Evolutionary conservation across 331 rosid species (phyloP), one percentile per base, ranked within the genome.

Genomic region (Prunus yedoensis): DNA sequence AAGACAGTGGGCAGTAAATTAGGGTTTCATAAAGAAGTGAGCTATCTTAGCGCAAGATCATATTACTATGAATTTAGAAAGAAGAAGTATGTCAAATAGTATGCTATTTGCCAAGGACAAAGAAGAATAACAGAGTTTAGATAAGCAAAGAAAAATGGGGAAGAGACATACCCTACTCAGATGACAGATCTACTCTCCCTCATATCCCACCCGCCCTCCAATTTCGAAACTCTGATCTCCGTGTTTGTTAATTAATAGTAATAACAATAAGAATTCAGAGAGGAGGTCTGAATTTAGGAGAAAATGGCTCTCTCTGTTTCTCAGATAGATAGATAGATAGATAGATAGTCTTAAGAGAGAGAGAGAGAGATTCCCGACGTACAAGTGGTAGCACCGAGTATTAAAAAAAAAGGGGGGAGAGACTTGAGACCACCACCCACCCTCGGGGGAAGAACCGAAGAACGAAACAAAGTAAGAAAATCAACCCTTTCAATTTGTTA

Each of bases 291-390:
- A 62, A 20, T 62, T 30, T 62, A 6, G 65, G 45, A 61, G 46
- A 62, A 30, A 62, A 27, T 30, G 46, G 11, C 71, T 62, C 62
- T 38, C 78, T 50, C 56, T 30, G 9, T 38, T 20, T 51, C 2
- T n/a, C 35, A 32, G 56, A 60, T 15, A 49, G 51, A 59, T n/a
- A n/a, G n/a, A n/a, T n/a, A n/a, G n/a, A n/a, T n/a, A n/a, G n/a
- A n/a, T 13, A 30, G 51, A 59, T 5, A 30, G 65, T 57, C 28
- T 53, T n/a, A n/a, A 46, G 43, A 32, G 45, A n/a, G 8, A 61
- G 46, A 61, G 51, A 45, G 30, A 45, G 27, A 54, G 71, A 77
- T 68, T 76, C 70, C 78, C 62, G 70, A 74, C 62, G 78, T 28
- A 59, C 60, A 49, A 49, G 52, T 35, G 41, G 41, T 1, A 5